Conservation (phyloP, 2,329 filamentous ascomycete genomes). For the Aureobasidium sp. region DNA sequence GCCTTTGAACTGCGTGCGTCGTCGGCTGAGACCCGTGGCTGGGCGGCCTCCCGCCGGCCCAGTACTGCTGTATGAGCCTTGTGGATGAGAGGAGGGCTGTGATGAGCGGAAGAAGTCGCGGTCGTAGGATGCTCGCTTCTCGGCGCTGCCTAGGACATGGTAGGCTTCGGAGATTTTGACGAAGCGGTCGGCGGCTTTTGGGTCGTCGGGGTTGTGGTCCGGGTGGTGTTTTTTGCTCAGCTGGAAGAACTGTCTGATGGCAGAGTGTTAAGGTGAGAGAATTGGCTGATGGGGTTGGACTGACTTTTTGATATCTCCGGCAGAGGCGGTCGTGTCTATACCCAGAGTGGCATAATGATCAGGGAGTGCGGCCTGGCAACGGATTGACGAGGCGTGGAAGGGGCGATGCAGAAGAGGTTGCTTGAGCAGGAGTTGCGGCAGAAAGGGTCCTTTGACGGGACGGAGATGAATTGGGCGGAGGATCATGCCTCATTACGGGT, state of each 20-base stretch:
- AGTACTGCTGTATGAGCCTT: conserved; percentile 44
- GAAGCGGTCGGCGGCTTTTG: conserved; percentile 66
- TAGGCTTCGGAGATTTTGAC: conserved; percentile 81
- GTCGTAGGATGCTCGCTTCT: conserved; percentile 77
- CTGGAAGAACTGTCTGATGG: conserved; percentile 61
- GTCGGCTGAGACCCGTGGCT: conserved; percentile 70
- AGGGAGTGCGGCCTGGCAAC: conserved; percentile 31
- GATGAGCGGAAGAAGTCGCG: conserved; percentile 49
- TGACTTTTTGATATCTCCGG: conserved; percentile 78
- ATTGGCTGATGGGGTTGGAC: background rate
- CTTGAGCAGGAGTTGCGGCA: background rate
- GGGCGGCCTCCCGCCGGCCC: conserved; percentile 64
- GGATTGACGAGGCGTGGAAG: conserved; percentile 42
- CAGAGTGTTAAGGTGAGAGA: background rate
- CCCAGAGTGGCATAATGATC: conserved; percentile 81
- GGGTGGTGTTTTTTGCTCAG: conserved; percentile 91
- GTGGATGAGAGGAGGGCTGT: conserved; percentile 34
- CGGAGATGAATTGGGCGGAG: conserved; percentile 6
- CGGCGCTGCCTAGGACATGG: conserved; percentile 61
- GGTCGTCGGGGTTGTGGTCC: conserved; percentile 76
- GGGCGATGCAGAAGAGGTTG: background rate
- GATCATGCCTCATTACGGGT: conserved; percentile 18
- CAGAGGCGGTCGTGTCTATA: conserved; percentile 61
- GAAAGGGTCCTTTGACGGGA: background rate
- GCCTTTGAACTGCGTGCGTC: conserved; percentile 69